These are phyloP conservation scores for Solanum bukasovii DNA, from an alignment of 257 asterid species.

Conservation along the genomic window DNA sequence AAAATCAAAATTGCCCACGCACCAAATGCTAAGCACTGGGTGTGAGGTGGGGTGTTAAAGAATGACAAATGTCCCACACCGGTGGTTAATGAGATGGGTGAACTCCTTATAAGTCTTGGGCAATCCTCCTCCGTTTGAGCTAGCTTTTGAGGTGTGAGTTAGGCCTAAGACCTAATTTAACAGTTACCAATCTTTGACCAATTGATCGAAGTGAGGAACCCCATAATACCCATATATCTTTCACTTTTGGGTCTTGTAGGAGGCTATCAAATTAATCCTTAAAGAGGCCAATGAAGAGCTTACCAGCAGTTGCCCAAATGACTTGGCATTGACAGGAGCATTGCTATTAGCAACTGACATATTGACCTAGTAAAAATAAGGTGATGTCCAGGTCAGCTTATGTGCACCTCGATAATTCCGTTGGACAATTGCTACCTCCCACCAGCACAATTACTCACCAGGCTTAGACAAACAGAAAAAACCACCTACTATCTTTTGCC, in stretches of 20 bases:
- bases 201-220: not conserved
- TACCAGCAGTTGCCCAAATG: not conserved
- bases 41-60: no score
- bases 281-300: not conserved
- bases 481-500: not conserved
- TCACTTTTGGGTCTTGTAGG: not conserved
- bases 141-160: no score
- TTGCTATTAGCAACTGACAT: not conserved
- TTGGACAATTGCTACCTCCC: not conserved
- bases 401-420: not conserved
- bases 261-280: not conserved
- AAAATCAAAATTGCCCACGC: no score
- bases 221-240: not conserved
- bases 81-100: no score
- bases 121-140: no score
- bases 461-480: not conserved
- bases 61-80: no score
- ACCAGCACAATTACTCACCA: not conserved
- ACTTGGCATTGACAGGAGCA: not conserved
- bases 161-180: no score
- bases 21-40: no score
- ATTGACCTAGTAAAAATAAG: not conserved
- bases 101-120: no score
- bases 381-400: not conserved
- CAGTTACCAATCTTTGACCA: not conserved